Evolutionary conservation across 257 asterid species (phyloP), one percentile per base, ranked within the genome.

Genomic region (Cruciata laevipes): DNA sequence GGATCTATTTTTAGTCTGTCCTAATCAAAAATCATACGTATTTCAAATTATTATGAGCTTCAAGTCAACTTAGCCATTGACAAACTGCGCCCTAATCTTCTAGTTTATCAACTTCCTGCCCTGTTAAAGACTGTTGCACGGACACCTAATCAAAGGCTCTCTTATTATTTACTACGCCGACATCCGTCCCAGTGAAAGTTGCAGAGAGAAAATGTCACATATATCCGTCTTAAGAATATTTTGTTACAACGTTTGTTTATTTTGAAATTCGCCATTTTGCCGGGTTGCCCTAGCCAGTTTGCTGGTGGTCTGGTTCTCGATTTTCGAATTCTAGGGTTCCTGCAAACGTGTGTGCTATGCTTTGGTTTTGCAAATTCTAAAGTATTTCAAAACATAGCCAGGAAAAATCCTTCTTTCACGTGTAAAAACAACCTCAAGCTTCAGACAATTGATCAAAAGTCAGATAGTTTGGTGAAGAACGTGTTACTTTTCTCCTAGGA

Each of bases 41-140:
- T 42, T 42, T 42, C 51, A 66, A 30, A 5, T 67, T 32, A 32
- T 53, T 25, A 52, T 24, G 71, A 10, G 63, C 71, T 53, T n/a
- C 71, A 53, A 67, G 71, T 68, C 71, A 68, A 55, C 64, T 68
- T 11, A 20, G 53, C 10, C 63, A 4, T 68, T 68, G 64, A 53
- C 35, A 55, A 68, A 33, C 35, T 62, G 24, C 37, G n/a, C 49
- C 63, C 44, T 32, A 47, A 67, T 37, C 14, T 24, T 53, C 30
- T 67, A 20, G 51, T 18, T 27, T 24, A 52, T 37, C 62, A 67
- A 52, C 63, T 67, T 18, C 25, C 63, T n/a, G 21, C 35, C 27
- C 63, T 30, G 27, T 53, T 58, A 12, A 58, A 2, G n/a, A 21
- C 32, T 23, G 25, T 27, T 58, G 63, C 9, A 31, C 42, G n/a